Evolutionary conservation across 140 eudicot species (phyloP).

Genomic region (Erigeron philadelphicus): DNA sequence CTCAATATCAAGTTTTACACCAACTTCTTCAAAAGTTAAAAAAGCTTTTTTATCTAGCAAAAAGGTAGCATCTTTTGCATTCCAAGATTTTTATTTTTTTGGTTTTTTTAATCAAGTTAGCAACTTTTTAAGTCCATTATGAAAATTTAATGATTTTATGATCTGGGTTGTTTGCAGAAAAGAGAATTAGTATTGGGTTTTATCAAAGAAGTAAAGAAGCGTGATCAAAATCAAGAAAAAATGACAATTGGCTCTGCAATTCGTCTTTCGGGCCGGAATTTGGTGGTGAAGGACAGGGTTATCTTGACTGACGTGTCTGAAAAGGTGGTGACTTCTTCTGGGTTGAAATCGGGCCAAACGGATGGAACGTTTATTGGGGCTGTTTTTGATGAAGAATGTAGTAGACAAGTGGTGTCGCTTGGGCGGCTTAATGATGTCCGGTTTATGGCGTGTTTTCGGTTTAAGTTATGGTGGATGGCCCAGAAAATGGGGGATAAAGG

Average conservation of each 20-base stretch:
- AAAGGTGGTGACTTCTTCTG: slow-evolving; percentile 47
- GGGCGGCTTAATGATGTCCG: slow-evolving; percentile 67
- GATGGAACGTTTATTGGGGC: slow-evolving; percentile 71
- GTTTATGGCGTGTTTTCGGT: slow-evolving; percentile 85
- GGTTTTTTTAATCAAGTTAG: not conserved
- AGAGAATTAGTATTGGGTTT: slow-evolving; percentile 26
- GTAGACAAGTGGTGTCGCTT: slow-evolving; percentile 62
- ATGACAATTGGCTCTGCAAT: slow-evolving; percentile 75
- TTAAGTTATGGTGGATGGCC: slow-evolving; percentile 98
- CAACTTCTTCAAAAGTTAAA: slow-evolving; percentile 12
- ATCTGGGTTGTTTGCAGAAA: slow-evolving; percentile 17
- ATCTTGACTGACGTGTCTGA: slow-evolving; percentile 58
- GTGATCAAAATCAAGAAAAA: slow-evolving; percentile 10
- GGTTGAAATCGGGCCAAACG: slow-evolving; percentile 51
- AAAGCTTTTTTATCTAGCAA: slow-evolving; percentile 10
- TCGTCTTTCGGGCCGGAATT: slow-evolving; percentile 41
- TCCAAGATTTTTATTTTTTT: not conserved
- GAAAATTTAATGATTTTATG: not conserved
- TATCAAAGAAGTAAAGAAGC: slow-evolving; percentile 17
- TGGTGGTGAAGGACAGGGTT: slow-evolving; percentile 53
- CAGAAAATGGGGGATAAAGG: slow-evolving; percentile 87
- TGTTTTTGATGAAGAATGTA: slow-evolving; percentile 42
- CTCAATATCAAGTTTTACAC: slow-evolving; percentile 22
- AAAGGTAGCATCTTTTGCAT: slow-evolving; percentile 18
- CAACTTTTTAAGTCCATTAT: not conserved